Base-by-base conservation (phyloP, 208 protist genomes). In the Vickermania spadyakhi region DNA sequence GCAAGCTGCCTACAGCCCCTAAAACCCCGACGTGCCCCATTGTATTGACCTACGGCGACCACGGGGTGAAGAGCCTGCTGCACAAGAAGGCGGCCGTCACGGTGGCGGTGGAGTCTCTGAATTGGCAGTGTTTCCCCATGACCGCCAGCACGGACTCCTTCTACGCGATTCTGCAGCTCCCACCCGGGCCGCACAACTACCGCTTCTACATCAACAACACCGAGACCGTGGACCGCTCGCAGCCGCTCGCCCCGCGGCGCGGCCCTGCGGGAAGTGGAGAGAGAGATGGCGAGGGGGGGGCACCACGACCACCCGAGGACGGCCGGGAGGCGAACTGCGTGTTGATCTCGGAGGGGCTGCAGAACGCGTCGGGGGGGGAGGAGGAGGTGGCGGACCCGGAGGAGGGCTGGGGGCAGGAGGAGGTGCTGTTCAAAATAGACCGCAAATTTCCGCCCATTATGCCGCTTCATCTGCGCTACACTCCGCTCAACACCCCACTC, bases 401-500 rank as follows among this genome's bases (percentile, higher is more conserved):
- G 31, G 62, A 76, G 53, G 86, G 86, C 25, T 91, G 84, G 81
- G 83, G 89, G 1, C 81, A 91, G 67, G 81, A 94, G 53, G 66
- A 64, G 45, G 72, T 88, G 42, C 81, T 90, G 62, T 93, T 91
- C 62, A 79, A 91, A 60, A 86, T 93, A 66, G 18, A n/a, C 36
- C 75, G 87, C 53, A 96, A 94, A 68, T 86, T 90, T 60, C 89
- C 89, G 21, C 89, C 89, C 1, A 83, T 96, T 27, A 70, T 93
- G n/a, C 89, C 89, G 26, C 77, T 91, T 29, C 89, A 96, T 60
- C 69, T 96, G 52, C 84, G 89, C 41, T 96, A 93, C 73, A 94
- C 89, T 28, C 89, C 89, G 11, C 83, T 96, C 23, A 94, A 93
- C 62, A 92, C 86, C n/a, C 84, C 83, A n/a, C 84, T 83, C n/a